phyloP scores from a whole-genome alignment of 202 grass and related monocot genomes.

The Saccharum hybrid region DNA sequence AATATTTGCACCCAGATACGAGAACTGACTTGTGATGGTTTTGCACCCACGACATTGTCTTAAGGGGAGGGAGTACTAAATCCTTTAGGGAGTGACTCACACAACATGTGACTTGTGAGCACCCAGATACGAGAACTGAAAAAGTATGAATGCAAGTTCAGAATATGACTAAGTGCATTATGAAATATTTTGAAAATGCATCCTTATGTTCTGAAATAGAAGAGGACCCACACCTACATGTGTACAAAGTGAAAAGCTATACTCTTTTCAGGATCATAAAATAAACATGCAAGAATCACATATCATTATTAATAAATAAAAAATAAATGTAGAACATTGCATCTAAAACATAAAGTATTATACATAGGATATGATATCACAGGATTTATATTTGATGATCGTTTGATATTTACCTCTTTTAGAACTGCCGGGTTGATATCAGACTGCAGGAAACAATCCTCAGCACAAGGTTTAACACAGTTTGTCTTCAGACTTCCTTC shows the following conservation, averaged over 20 bases:
- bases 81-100: neutral
- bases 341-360: constrained; percentile 19
- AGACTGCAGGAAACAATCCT: constrained; percentile 62
- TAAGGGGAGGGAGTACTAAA: neutral
- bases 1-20: neutral
- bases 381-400: constrained; percentile 4
- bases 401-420: constrained; percentile 56
- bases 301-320: constrained; percentile 9
- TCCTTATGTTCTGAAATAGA: neutral
- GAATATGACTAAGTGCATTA: neutral
- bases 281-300: constrained; percentile 1
- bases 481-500: constrained; percentile 52
- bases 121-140: neutral
- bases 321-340: neutral
- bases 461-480: constrained; percentile 60
- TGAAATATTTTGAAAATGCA: constrained; percentile 10
- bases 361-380: constrained; percentile 2
- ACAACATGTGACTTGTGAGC: neutral
- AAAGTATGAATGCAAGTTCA: neutral
- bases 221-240: neutral
- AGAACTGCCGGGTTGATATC: constrained; percentile 70
- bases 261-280: constrained; percentile 3
- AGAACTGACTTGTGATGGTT: too few relatives aligned
- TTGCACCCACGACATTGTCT: neutral
- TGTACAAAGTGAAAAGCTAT: neutral